Percentiles rank a stretch among this genome's conserved stretches.
Evolutionary conservation across 148 eudicot species (phyloP).

Genomic region (Chenopodium berlandieri): DNA sequence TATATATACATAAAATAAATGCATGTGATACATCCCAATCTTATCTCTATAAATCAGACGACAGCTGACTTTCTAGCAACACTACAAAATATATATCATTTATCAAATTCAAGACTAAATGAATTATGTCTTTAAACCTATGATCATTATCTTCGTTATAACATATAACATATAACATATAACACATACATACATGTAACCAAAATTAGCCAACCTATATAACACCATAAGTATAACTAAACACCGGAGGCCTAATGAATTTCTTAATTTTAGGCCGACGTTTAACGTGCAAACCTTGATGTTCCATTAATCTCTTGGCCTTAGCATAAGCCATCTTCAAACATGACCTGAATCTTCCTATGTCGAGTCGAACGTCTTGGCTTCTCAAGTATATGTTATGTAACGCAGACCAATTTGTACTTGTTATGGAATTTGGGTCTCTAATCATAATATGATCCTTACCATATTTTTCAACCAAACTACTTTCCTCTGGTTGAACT

Average conservation of each 20-base stretch:
- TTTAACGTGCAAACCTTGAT: conserved; percentile 32
- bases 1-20: no score
- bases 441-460: conserved; percentile 26
- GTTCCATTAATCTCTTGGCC: conserved; percentile 39
- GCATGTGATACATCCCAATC: no score
- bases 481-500: conserved; percentile 33
- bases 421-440: conserved; percentile 29
- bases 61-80: neutral
- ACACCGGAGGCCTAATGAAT: conserved; percentile 29
- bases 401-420: conserved; percentile 34
- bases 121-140: neutral
- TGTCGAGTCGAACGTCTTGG: conserved; percentile 40
- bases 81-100: neutral
- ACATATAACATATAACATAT: neutral
- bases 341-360: conserved; percentile 37
- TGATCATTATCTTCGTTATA: no score
- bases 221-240: conserved; percentile 36
- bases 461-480: conserved; percentile 23
- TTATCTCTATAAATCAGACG: no score
- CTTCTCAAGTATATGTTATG: conserved; percentile 37
- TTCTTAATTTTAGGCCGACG: conserved; percentile 32
- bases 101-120: neutral
- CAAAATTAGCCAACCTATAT: conserved; percentile 6
- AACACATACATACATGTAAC: no score
- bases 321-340: conserved; percentile 35